Conservation (phyloP, 1,284 basidiomycete genomes). For the Grifola frondosa region DNA sequence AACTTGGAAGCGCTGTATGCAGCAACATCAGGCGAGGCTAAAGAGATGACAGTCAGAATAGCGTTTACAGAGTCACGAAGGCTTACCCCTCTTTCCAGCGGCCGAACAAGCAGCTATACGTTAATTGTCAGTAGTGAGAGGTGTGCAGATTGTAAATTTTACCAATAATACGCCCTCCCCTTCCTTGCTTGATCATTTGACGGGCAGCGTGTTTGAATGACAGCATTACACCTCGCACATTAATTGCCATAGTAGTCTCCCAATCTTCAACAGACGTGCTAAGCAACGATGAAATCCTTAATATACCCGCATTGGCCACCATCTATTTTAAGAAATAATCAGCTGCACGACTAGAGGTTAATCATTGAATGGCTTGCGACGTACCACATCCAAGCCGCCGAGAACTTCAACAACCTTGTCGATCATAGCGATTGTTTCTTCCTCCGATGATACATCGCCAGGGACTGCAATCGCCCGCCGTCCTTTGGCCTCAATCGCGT, state of each 20-base stretch:
- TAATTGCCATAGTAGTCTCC: conserved; percentile 23
- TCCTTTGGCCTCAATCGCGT: conserved; percentile 32
- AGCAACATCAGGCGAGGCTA: background rate
- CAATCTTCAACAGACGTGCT: conserved; percentile 18
- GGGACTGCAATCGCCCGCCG: conserved; percentile 28
- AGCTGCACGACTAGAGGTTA: too few species aligned
- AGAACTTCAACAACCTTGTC: conserved; percentile 23
- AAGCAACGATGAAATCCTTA: conserved; percentile 15
- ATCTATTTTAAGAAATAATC: too few species aligned
- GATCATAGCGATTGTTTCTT: conserved; percentile 38
- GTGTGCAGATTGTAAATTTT: conserved; percentile 1
- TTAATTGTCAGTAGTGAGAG: background rate
- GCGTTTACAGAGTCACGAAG: background rate
- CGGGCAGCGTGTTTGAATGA: conserved; percentile 31
- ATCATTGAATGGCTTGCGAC: too few species aligned
- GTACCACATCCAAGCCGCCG: conserved; percentile 28
- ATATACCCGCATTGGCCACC: conserved; percentile 31
- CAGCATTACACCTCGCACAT: conserved; percentile 26
- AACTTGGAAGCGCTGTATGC: conserved; percentile 2
- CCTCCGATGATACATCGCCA: conserved; percentile 38
- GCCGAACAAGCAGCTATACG: conserved; percentile 21
- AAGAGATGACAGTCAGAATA: background rate
- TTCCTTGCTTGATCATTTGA: conserved; percentile 29
- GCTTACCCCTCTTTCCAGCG: conserved; percentile 21
- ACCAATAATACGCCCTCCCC: conserved; percentile 30